A percentile compares a stretch with the other conserved stretches of the same genome.
phyloP scores from a whole-genome alignment of 2,329 filamentous ascomycete species.

The Hypocrella siamensis region DNA sequence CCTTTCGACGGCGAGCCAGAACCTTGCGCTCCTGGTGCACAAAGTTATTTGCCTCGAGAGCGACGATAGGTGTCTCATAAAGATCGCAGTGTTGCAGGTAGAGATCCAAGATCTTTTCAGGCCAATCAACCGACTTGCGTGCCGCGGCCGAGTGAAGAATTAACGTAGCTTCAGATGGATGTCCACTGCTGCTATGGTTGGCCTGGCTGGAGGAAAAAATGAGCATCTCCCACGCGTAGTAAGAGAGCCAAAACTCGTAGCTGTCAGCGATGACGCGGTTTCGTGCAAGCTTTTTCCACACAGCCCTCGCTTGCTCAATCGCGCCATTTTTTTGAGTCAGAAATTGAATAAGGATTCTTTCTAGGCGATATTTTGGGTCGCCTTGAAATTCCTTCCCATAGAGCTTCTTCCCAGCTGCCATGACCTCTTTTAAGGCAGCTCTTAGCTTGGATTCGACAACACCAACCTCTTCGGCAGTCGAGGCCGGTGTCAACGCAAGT shows the following conservation, averaged over 20 bases:
- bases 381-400: conserved; percentile 64
- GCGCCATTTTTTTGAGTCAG: conserved; percentile 71
- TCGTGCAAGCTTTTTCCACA: conserved; percentile 57
- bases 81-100: conserved; percentile 75
- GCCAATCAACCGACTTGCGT: conserved; percentile 53
- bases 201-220: conserved; percentile 32
- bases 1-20: conserved; percentile 47
- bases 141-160: conserved; percentile 58
- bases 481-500: conserved; percentile 58
- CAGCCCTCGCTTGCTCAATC: conserved; percentile 57
- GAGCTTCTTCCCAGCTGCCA: conserved; percentile 58
- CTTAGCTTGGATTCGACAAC: conserved; percentile 80
- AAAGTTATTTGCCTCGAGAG: conserved; percentile 59
- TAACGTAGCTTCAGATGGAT: conserved; percentile 59
- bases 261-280: conserved; percentile 54
- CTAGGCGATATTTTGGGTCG: conserved; percentile 78
- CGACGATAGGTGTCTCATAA: conserved; percentile 63
- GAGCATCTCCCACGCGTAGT: conserved; percentile 84
- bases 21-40: conserved; percentile 53
- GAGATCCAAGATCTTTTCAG: conserved; percentile 59
- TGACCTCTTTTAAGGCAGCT: conserved; percentile 73
- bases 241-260: conserved; percentile 87
- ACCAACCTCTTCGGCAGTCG: conserved; percentile 70
- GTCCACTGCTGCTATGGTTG: conserved; percentile 30
- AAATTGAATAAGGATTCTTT: conserved; percentile 86